These are phyloP conservation scores for Cutaneotrichosporon arboriforme DNA, from an alignment of 1,284 basidiomycete species.

Conservation along the genomic window DNA sequence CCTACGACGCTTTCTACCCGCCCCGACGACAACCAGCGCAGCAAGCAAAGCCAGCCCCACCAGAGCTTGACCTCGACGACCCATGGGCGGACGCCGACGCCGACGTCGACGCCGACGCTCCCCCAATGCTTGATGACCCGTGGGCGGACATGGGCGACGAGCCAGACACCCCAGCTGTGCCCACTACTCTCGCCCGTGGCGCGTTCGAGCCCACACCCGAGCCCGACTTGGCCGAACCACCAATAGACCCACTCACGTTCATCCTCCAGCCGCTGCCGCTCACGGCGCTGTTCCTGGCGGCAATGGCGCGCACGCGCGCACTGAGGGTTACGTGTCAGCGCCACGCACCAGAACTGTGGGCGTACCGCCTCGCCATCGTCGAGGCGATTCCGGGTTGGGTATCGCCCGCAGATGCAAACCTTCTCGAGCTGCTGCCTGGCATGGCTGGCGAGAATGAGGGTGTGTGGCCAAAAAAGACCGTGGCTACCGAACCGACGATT, in stretches of 20 bases:
- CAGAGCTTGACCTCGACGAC: slow-evolving; percentile 55
- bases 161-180: background rate
- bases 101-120: slow-evolving; percentile 4
- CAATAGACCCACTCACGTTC: slow-evolving; percentile 52
- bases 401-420: slow-evolving; percentile 55
- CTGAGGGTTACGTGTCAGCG: slow-evolving; percentile 58
- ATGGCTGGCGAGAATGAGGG: slow-evolving; percentile 54
- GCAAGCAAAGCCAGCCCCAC: background rate
- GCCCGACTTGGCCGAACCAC: slow-evolving; percentile 16
- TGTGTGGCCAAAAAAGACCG: slow-evolving; percentile 12
- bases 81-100: slow-evolving; percentile 67
- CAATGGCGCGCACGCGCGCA: slow-evolving; percentile 57
- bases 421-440: slow-evolving; percentile 60
- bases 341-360: slow-evolving; percentile 60
- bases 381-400: slow-evolving; percentile 67
- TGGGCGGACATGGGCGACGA: slow-evolving; percentile 22
- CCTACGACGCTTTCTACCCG: slow-evolving; percentile 15
- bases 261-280: slow-evolving; percentile 58
- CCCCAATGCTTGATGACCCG: slow-evolving; percentile 24
- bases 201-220: background rate
- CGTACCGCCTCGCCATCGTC: slow-evolving; percentile 63
- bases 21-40: background rate
- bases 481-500: background rate
- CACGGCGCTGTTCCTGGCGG: slow-evolving; percentile 62
- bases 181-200: background rate